Conservation (phyloP, 257 asterid genomes). For the Nicotiana tabacum region DNA sequence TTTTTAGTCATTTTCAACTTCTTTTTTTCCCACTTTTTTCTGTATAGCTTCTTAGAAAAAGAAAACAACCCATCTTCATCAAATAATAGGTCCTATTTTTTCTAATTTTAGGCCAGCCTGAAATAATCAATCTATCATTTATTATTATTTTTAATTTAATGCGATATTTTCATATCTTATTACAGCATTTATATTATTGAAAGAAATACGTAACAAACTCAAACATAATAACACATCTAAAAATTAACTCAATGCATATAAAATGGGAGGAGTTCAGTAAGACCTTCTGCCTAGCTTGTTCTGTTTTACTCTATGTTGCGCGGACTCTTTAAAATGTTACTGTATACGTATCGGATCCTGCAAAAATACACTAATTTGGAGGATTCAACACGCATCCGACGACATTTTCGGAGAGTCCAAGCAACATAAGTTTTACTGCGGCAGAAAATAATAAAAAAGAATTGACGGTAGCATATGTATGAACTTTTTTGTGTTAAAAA, state of each 20-base stretch:
- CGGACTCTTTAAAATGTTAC: no score
- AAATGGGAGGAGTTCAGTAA: not conserved
- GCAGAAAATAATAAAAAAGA: no score
- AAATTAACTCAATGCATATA: not conserved
- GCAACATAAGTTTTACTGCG: no score
- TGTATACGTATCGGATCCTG: no score
- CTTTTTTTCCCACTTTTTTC: not conserved
- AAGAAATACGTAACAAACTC: not conserved
- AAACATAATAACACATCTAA: not conserved
- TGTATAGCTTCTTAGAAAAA: not conserved
- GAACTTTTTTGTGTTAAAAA: not conserved
- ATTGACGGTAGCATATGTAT: no score
- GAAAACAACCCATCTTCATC: not conserved
- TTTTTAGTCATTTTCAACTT: no score
- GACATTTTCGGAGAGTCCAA: no score
- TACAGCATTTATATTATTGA: not conserved
- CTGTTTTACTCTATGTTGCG: not conserved
- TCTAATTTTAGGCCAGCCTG: no score
- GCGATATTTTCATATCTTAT: not conserved
- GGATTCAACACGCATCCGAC: no score
- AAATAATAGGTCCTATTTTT: not conserved
- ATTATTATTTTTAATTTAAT: not conserved
- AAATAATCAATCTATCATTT: no score
- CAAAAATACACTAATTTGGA: no score
- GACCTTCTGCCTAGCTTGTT: not conserved